A percentile compares a stretch with the other conserved stretches of the same genome.
phyloP scores from a whole-genome alignment of 176 grass and related monocot species.

The Triticum turgidum region DNA sequence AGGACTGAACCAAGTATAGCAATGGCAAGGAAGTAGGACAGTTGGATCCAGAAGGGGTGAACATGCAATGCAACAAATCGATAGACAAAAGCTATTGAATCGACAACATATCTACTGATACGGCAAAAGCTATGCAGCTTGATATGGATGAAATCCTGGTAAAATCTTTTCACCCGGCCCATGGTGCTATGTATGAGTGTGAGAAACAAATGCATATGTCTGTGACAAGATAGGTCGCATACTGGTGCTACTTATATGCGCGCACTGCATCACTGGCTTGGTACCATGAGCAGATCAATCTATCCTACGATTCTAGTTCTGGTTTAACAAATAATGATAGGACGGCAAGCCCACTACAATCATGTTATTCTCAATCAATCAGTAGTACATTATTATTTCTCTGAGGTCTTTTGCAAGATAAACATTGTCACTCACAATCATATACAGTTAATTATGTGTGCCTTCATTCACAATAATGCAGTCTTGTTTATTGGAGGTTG shows the following conservation, averaged over 20 bases:
- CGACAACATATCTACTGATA: slow-evolving; percentile 1
- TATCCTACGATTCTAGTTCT: background rate
- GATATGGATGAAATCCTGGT: slow-evolving; percentile 29
- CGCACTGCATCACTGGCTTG: background rate
- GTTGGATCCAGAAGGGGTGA: slow-evolving; percentile 54
- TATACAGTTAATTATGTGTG: no score
- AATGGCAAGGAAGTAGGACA: slow-evolving; percentile 52
- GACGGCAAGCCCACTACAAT: no score
- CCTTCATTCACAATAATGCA: no score
- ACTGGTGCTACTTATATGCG: background rate
- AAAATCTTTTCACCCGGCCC: slow-evolving; percentile 3
- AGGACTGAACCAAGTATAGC: slow-evolving; percentile 37
- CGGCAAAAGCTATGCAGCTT: slow-evolving; percentile 41
- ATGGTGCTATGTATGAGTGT: background rate
- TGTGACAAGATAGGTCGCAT: background rate
- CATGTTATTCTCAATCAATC: no score
- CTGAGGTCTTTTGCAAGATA: no score
- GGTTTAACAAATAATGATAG: no score
- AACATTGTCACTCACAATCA: no score
- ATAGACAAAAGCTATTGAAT: background rate
- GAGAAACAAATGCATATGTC: background rate
- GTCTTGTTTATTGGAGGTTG: no score
- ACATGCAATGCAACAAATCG: slow-evolving; percentile 28
- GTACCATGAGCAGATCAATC: background rate
- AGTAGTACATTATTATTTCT: no score